Percentiles rank a stretch among this genome's conserved stretches.
Conservation (phyloP, 1,284 basidiomycete genomes). For the Cystobasidium slooffiae region DNA sequence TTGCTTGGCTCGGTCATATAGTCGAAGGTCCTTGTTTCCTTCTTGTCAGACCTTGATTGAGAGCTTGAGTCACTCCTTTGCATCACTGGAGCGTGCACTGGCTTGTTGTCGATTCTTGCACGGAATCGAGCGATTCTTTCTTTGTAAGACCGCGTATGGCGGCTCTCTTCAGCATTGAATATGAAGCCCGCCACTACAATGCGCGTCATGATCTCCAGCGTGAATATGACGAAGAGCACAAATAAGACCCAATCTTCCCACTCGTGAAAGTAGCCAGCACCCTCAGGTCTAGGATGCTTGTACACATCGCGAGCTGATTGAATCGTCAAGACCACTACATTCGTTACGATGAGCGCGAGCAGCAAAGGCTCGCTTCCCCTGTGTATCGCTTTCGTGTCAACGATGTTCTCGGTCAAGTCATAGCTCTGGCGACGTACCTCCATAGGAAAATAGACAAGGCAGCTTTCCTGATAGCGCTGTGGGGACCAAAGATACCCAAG, state of each 20-base stretch:
- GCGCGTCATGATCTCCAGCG: constrained; percentile 85
- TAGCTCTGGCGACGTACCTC: constrained; percentile 62
- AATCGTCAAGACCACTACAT: constrained; percentile 79
- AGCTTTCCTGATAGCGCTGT: constrained; percentile 66
- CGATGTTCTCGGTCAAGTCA: not conserved
- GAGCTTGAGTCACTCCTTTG: constrained; percentile 15
- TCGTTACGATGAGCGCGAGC: constrained; percentile 78
- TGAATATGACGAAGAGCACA: constrained; percentile 81
- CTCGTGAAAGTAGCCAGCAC: constrained; percentile 74
- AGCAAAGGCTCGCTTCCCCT: constrained; percentile 82
- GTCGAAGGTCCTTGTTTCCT: not conserved
- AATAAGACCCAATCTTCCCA: constrained; percentile 90
- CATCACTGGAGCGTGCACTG: constrained; percentile 18
- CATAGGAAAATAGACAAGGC: constrained; percentile 64
- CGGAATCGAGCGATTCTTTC: not conserved
- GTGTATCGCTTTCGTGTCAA: not conserved
- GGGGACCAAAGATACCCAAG: constrained; percentile 74
- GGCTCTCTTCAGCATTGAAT: constrained; percentile 77
- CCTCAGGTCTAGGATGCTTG: constrained; percentile 57
- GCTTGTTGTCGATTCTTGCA: not conserved
- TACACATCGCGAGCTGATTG: constrained; percentile 69
- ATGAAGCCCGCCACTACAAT: constrained; percentile 90
- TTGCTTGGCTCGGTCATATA: not conserved
- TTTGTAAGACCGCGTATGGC: constrained; percentile 51
- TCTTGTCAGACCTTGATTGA: not conserved